These are phyloP conservation scores for Boletus rufocinnamomeus DNA, from an alignment of 768 basidiomycete species.

Conservation along the genomic window DNA sequence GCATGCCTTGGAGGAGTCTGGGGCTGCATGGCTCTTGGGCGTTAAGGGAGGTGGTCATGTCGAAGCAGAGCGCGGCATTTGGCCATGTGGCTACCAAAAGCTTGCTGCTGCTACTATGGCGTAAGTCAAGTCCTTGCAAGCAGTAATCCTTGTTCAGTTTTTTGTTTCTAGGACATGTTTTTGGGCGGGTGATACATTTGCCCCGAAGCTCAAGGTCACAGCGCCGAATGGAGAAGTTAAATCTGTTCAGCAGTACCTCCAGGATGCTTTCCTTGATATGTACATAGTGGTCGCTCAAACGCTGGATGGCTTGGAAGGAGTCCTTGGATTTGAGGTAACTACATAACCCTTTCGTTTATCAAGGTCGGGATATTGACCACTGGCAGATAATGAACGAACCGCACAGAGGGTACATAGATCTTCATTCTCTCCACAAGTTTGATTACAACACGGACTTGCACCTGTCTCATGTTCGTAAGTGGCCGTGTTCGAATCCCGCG, in stretches of 20 bases:
- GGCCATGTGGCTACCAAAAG: slow-evolving; percentile 95
- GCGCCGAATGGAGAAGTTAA: slow-evolving; percentile 49
- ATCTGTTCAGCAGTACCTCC: slow-evolving; percentile 80
- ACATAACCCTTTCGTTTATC: neutral
- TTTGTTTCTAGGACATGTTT: slow-evolving; percentile 70
- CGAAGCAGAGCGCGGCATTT: slow-evolving; percentile 79
- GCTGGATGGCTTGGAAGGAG: slow-evolving; percentile 73
- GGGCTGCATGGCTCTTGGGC: slow-evolving; percentile 86
- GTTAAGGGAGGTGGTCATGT: slow-evolving; percentile 74
- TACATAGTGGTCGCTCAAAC: slow-evolving; percentile 66
- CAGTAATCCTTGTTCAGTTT: neutral
- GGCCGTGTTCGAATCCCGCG: neutral
- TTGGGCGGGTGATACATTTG: slow-evolving; percentile 89
- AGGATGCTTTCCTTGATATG: slow-evolving; percentile 77
- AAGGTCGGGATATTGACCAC: slow-evolving; percentile 4
- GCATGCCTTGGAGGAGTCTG: slow-evolving; percentile 72
- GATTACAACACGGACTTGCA: slow-evolving; percentile 97
- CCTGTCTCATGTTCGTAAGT: slow-evolving; percentile 73
- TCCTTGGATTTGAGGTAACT: slow-evolving; percentile 87
- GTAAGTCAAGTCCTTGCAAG: slow-evolving; percentile 43
- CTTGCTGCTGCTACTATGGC: slow-evolving; percentile 92
- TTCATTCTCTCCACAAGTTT: slow-evolving; percentile 80
- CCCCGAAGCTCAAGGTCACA: slow-evolving; percentile 67
- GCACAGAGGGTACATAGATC: slow-evolving; percentile 86
- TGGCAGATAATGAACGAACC: slow-evolving; percentile 90